Evolutionary conservation across 2,329 filamentous ascomycete genomes (phyloP).

Genomic region (Epichloe aotearoae): DNA sequence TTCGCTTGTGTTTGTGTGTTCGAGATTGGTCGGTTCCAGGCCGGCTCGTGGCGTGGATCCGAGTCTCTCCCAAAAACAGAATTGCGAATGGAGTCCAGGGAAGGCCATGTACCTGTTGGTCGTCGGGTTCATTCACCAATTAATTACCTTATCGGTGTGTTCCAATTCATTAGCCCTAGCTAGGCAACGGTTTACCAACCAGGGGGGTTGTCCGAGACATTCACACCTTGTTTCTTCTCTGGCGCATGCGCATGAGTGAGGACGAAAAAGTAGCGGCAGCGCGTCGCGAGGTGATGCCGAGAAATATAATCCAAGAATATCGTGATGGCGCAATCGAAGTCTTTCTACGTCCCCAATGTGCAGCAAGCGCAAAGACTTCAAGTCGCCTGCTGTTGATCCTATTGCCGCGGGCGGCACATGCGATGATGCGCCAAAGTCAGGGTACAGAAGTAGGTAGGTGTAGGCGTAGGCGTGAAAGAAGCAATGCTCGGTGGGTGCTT

Average conservation of each 20-base stretch:
- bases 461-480: background rate
- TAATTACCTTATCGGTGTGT: no score
- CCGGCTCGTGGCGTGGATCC: no score
- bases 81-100: no score
- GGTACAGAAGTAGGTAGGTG: background rate
- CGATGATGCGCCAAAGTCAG: constrained; percentile 8
- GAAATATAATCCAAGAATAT: background rate
- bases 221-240: no score
- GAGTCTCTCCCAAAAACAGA: no score
- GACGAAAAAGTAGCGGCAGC: no score
- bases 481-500: background rate
- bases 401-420: constrained; percentile 32
- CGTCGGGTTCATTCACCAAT: no score
- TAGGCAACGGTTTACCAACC: no score
- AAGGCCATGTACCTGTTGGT: no score
- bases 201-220: no score
- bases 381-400: constrained; percentile 43
- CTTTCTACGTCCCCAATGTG: constrained; percentile 39
- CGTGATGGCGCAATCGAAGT: constrained; percentile 21
- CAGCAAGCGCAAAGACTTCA: constrained; percentile 56
- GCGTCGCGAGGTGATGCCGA: background rate
- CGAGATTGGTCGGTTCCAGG: background rate
- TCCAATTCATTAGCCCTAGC: no score
- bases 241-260: no score
- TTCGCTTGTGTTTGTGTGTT: background rate